phyloP scores from a whole-genome alignment of 2,329 filamentous ascomycete species.

The Cladosporium austrohemisphaericum region DNA sequence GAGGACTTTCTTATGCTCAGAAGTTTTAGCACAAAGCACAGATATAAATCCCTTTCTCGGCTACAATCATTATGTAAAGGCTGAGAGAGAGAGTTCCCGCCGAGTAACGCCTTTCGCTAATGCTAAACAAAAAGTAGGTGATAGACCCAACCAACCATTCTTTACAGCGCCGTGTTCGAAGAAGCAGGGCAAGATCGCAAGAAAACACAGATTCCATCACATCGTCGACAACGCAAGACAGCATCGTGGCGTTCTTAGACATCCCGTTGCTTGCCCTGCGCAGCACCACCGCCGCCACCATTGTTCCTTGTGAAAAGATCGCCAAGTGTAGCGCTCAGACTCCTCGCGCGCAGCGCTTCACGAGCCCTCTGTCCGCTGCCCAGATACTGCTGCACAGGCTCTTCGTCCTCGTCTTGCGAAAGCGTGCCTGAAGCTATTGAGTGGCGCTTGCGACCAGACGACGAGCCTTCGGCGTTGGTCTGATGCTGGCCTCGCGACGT shows the following conservation, averaged over 20 bases:
- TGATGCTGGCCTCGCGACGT: slow-evolving; percentile 4
- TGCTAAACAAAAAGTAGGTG: too few species aligned
- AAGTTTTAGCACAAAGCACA: too few species aligned
- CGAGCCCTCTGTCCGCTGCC: not conserved
- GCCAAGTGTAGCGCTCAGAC: slow-evolving; percentile 11
- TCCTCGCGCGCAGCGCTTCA: slow-evolving; percentile 2
- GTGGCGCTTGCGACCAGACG: not conserved
- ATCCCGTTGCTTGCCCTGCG: not conserved
- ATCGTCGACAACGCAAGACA: not conserved
- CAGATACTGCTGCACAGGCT: not conserved
- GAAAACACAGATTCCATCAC: not conserved
- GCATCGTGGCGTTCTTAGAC: too few species aligned
- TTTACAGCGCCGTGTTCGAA: too few species aligned
- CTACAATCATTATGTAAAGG: too few species aligned
- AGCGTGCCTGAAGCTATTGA: slow-evolving; percentile 12
- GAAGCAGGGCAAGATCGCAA: not conserved
- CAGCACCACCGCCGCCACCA: not conserved
- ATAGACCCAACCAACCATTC: too few species aligned
- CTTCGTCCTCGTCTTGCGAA: slow-evolving; percentile 6
- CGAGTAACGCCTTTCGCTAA: too few species aligned
- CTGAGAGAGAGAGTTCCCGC: too few species aligned
- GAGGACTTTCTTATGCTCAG: too few species aligned
- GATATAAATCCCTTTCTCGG: too few species aligned
- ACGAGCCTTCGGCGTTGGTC: not conserved
- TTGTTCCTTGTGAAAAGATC: slow-evolving; percentile 6